These are phyloP conservation scores for Lactarius indigo DNA, from an alignment of 768 basidiomycete species.

Conservation along the genomic window DNA sequence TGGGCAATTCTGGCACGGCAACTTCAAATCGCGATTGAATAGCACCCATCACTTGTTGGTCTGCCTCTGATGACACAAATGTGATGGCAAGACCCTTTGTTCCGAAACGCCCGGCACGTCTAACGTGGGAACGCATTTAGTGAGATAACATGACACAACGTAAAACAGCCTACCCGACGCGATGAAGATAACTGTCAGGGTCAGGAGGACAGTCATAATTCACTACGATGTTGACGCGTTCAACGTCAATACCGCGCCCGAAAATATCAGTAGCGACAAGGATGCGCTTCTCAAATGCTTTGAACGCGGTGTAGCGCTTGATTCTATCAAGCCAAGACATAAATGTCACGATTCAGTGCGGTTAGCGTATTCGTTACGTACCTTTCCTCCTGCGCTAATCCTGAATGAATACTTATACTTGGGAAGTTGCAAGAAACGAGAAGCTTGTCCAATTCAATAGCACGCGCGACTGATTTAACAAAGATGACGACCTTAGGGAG, in stretches of 20 bases:
- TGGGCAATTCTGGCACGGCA: slow-evolving; percentile 91
- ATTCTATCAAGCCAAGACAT: slow-evolving; percentile 51
- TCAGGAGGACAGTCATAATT: slow-evolving; percentile 98
- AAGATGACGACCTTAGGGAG: slow-evolving; percentile 91
- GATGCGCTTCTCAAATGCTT: slow-evolving; percentile 99
- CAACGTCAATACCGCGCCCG: slow-evolving; percentile 98
- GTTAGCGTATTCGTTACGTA: slow-evolving; percentile 38
- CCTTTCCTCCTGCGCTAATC: slow-evolving; percentile 94
- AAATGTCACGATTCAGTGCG: not conserved
- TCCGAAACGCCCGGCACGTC: slow-evolving; percentile 98
- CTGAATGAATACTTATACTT: slow-evolving; percentile 95
- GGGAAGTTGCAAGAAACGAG: slow-evolving; percentile 98
- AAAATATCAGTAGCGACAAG: slow-evolving; percentile 99
- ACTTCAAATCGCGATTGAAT: slow-evolving; percentile 98
- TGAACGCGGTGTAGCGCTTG: slow-evolving; percentile 94
- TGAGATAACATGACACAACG: not conserved
- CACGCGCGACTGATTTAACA: slow-evolving; percentile 96
- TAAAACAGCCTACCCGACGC: slow-evolving; percentile 69
- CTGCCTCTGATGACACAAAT: slow-evolving; percentile 88
- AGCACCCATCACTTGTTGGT: slow-evolving; percentile 89
- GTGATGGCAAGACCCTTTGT: slow-evolving; percentile 99
- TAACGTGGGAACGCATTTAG: slow-evolving; percentile 29
- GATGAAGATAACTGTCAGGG: slow-evolving; percentile 97
- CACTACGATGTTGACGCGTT: slow-evolving; percentile 98
- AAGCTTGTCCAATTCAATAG: slow-evolving; percentile 93